These are phyloP conservation scores for Avena sativa DNA, from an alignment of 176 grass and related monocot genomes.

Conservation along the genomic window DNA sequence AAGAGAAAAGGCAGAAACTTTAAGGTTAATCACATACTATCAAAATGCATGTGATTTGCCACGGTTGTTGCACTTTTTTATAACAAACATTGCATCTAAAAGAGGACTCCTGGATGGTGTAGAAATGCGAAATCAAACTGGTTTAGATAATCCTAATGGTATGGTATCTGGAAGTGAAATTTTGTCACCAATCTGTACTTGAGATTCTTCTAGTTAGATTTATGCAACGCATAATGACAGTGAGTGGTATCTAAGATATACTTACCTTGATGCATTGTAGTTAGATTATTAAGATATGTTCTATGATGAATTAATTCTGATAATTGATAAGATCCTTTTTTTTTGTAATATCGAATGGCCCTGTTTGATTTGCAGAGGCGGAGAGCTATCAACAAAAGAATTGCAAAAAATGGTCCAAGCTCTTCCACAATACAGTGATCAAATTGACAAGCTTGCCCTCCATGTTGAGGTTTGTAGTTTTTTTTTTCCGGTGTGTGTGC, in stretches of 20 bases:
- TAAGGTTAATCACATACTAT: slow-evolving; percentile 5
- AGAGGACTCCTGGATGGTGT: slow-evolving; percentile 5
- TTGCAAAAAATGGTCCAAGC: slow-evolving; percentile 94
- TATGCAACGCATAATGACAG: slow-evolving; percentile 16
- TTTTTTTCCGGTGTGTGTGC: neutral
- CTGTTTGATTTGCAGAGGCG: slow-evolving; percentile 58
- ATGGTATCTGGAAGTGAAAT: neutral
- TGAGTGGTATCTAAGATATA: neutral
- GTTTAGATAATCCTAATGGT: neutral
- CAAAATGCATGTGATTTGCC: neutral
- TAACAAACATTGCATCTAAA: neutral
- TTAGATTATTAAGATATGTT: neutral
- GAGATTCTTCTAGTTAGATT: neutral
- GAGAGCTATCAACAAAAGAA: slow-evolving; percentile 86
- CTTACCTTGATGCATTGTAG: slow-evolving; percentile 4
- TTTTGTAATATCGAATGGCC: neutral
- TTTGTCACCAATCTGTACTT: slow-evolving; percentile 7
- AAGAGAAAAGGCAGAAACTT: neutral
- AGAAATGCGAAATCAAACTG: slow-evolving; percentile 22
- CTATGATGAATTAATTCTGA: slow-evolving; percentile 2
- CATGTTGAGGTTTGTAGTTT: slow-evolving; percentile 85
- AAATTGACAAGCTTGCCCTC: slow-evolving; percentile 96
- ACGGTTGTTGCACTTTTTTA: neutral
- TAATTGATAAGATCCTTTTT: neutral
- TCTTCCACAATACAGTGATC: slow-evolving; percentile 94